phyloP scores from a whole-genome alignment of 139 green algal genomes.

The Chlamydomonas sphaeroides region DNA sequence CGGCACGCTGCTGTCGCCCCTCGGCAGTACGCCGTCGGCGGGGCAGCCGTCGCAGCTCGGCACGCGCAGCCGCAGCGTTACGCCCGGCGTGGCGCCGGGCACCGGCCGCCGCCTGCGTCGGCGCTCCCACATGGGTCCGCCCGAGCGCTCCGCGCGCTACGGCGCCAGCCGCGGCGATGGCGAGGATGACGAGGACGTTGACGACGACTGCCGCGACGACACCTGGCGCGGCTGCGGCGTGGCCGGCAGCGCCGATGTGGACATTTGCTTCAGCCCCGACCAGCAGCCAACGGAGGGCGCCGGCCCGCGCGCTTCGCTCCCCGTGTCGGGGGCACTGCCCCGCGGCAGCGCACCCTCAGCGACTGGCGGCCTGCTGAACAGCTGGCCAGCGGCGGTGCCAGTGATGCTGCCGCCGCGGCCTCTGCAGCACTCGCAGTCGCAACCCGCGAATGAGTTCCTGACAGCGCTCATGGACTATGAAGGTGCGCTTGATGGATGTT shows the following conservation, averaged over 20 bases:
- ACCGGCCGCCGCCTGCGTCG: slow-evolving; percentile 14
- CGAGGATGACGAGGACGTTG: background rate
- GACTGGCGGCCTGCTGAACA: too few species aligned
- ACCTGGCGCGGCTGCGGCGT: too few species aligned
- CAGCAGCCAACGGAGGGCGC: too few species aligned
- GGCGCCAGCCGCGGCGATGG: background rate
- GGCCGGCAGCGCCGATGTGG: too few species aligned
- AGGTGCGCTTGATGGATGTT: too few species aligned
- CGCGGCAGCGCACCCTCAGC: too few species aligned
- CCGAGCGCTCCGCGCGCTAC: too few species aligned
- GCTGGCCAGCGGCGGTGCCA: too few species aligned
- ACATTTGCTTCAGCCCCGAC: background rate
- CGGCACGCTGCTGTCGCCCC: background rate
- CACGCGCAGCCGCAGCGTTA: slow-evolving; percentile 13
- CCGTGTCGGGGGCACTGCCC: too few species aligned
- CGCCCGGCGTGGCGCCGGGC: background rate
- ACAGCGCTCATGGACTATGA: slow-evolving; percentile 38
- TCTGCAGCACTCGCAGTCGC: background rate
- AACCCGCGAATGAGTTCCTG: background rate
- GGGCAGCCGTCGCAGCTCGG: slow-evolving; percentile 19
- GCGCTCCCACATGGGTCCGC: slow-evolving; percentile 1
- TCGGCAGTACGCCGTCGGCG: background rate
- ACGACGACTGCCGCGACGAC: background rate
- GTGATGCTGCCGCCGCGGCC: too few species aligned
- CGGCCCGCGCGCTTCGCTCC: too few species aligned